Base-by-base conservation (phyloP, 352 stramenopile genomes). In the Globisporangium lucens region DNA sequence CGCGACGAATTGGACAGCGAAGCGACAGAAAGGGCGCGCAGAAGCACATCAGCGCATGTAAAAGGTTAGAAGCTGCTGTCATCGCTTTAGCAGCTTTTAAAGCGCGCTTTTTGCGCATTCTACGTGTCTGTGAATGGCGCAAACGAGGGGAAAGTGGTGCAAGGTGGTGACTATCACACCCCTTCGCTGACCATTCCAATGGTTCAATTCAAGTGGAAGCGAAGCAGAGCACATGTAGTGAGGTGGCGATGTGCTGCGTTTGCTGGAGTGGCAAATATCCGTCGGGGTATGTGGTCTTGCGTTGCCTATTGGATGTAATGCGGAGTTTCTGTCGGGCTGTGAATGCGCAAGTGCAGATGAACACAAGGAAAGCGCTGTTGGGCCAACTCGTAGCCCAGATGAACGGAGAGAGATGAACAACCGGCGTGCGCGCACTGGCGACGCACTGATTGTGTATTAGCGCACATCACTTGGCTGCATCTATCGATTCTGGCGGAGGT, bases 11-110 rank as follows among this genome's bases (percentile, higher is more conserved):
- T 51, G 47, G 30, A 24, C 30, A 27, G 53, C 15, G n/a, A 29
- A 41, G 60, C 63, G 66, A 68, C 67, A 61, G 56, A 61, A 22
- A 49, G 56, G 33, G 7, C 33, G n/a, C 56, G 65, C 41, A 20
- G 7, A 29, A 15, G 67, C 27, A 58, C 30, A 3, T 30, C 20
- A 6, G 55, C 55, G 53, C 30, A 15, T 61, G 33, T 22, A 33
- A 9, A 6, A 24, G 20, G 46, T 12, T 22, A 4, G 4, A 8
- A 46, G 17, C 17, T 15, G 29, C 10, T 27, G 22, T 0, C 13
- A 20, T 15, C 17, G 30, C 30, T 46, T 10, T 5, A 8, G 20
- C 8, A 24, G 55, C 29, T 10, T 30, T 33, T 30, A 46, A 29
- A 20, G 36, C 7, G 29, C 8, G 53, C 24, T n/a, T 38, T 43